phyloP scores from a whole-genome alignment of 257 asterid species.

The Solanum appendiculatum region DNA sequence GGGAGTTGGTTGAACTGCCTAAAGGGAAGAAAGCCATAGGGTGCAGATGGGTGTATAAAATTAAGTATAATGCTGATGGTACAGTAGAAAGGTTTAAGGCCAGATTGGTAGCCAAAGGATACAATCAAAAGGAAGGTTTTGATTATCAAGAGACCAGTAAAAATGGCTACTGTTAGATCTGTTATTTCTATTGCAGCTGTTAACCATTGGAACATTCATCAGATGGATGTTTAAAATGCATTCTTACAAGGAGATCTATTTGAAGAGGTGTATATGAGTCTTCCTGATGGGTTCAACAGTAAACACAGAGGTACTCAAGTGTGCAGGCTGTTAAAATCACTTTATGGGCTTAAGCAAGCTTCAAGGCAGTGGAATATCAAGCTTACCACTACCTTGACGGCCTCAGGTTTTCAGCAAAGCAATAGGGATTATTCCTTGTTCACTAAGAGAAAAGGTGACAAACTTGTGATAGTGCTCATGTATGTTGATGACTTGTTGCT shows the following conservation, averaged over 20 bases:
- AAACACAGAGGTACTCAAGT: no score
- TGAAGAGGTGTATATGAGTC: no score
- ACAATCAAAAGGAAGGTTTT: not conserved
- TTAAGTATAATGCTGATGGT: not conserved
- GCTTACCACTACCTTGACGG: not conserved
- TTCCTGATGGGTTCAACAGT: not conserved
- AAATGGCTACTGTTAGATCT: no score
- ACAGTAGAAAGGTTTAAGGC: not conserved
- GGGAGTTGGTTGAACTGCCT: not conserved
- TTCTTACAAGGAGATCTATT: not conserved
- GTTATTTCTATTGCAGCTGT: not conserved
- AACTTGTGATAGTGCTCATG: not conserved
- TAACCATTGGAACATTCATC: not conserved
- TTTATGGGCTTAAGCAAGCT: not conserved
- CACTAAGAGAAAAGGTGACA: not conserved
- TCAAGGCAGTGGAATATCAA: not conserved
- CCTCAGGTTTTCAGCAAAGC: not conserved
- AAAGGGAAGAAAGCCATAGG: not conserved
- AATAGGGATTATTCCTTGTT: not conserved
- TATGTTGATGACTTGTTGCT: not conserved
- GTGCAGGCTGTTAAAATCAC: not conserved
- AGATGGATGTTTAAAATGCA: not conserved
- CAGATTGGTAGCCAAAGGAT: not conserved
- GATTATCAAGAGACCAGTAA: no score
- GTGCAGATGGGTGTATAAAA: no score